Base-by-base conservation (phyloP, 2,329 filamentous ascomycete species). In the Dendryphion nanum region DNA sequence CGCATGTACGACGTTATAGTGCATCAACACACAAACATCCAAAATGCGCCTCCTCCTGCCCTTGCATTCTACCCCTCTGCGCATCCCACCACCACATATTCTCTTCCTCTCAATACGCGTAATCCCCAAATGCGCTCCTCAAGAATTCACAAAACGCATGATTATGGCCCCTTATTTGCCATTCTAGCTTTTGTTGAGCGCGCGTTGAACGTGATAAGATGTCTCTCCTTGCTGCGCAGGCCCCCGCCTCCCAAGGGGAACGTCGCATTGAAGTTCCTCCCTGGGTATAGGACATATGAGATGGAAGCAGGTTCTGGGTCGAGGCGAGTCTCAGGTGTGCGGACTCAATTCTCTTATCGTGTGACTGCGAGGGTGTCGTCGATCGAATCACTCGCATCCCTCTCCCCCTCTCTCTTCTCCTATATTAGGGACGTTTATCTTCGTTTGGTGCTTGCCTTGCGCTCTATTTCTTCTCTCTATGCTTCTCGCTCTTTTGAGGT, bases 141-240 rank as follows among this genome's bases (percentile, higher is more conserved):
- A n/a, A n/a, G n/a, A n/a, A n/a, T n/a, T n/a, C n/a, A n/a, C n/a
- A n/a, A n/a, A n/a, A n/a, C n/a, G n/a, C n/a, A n/a, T n/a, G n/a
- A n/a, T n/a, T n/a, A n/a, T n/a, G n/a, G n/a, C n/a, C n/a, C n/a
- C n/a, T n/a, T n/a, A n/a, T n/a, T 3, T 26, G 3, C 23, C 23
- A 26, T 8, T n/a, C 10, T 8, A 8, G 23, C n/a, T 8, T 10
- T n/a, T 26, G 10, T 26, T n/a, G 10, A 26, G 23, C 23, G 23
- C 23, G 23, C 23, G n/a, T 35, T 42, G 34, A 36, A 46, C 39
- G 42, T 50, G 43, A 44, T n/a, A 36, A 38, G 32, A 45, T 54
- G 51, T 54, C 52, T 56, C 50, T 59, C 54, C 57, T 58, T 61
- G 48, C 56, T 42, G 55, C 55, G 40, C 31, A 17, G 29, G 14